A percentile compares a stretch with the other conserved stretches of the same genome.
These are phyloP conservation scores for Monosporascus sp. DNA, from an alignment of 2,329 filamentous ascomycete species.

Conservation along the genomic window DNA sequence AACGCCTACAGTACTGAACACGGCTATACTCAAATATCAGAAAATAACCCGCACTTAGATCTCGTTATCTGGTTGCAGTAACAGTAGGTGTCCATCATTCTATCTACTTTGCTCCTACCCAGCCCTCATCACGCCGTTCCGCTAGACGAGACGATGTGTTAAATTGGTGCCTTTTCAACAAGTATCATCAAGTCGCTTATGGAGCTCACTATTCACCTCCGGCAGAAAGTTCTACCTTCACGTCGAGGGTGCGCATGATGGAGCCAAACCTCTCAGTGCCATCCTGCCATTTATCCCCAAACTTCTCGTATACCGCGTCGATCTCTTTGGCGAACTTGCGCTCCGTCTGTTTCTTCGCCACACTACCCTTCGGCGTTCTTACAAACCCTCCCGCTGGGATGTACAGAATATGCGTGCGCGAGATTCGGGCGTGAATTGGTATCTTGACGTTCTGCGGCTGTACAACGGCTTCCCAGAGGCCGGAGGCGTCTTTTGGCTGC, in stretches of 20 bases:
- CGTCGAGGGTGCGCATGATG: background rate
- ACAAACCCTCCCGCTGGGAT: slow-evolving; percentile 8
- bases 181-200: too few species aligned
- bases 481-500: background rate
- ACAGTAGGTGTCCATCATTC: too few species aligned
- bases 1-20: too few species aligned
- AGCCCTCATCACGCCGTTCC: too few species aligned
- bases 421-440: slow-evolving; percentile 12
- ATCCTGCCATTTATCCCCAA: slow-evolving; percentile 15
- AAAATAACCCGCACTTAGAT: too few species aligned
- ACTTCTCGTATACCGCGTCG: slow-evolving; percentile 10
- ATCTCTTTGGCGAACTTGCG: slow-evolving; percentile 10
- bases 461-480: slow-evolving; percentile 11
- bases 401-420: slow-evolving; percentile 12
- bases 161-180: too few species aligned
- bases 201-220: too few species aligned
- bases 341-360: slow-evolving; percentile 9
- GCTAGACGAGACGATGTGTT: too few species aligned
- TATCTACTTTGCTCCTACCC: too few species aligned
- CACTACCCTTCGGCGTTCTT: slow-evolving; percentile 14
- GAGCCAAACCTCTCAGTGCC: slow-evolving; percentile 1
- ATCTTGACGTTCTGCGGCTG: slow-evolving; percentile 12
- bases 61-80: too few species aligned
- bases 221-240: background rate
- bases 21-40: too few species aligned